Conservation (phyloP, 2,329 filamentous ascomycete genomes). For the Nakataea oryzae region DNA sequence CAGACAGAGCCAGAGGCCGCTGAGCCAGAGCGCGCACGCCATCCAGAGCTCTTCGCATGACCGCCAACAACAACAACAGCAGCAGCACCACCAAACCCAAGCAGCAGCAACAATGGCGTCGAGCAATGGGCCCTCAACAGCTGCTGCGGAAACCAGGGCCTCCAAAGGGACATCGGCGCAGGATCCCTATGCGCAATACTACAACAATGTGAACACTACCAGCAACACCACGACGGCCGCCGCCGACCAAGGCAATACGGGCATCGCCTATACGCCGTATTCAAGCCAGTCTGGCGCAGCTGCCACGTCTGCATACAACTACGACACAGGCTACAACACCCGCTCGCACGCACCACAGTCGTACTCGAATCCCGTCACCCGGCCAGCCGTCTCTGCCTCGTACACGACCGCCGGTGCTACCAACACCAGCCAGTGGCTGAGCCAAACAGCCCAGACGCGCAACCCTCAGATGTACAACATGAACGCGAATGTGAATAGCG, state of each 20-base stretch:
- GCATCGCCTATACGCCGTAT: constrained; percentile 9
- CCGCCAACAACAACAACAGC: constrained; percentile 12
- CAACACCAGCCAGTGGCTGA: constrained; percentile 13
- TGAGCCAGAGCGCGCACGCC: constrained; percentile 7
- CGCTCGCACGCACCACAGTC: constrained; percentile 1
- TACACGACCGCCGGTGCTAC: constrained; percentile 13
- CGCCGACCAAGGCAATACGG: neutral
- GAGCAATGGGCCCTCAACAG: constrained; percentile 8
- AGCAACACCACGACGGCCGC: constrained; percentile 6
- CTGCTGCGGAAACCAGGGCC: constrained; percentile 1
- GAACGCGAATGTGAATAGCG: constrained; percentile 8
- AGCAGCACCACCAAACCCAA: constrained; percentile 1
- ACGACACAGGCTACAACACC: constrained; percentile 15
- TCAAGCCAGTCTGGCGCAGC: constrained; percentile 7
- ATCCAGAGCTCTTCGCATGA: constrained; percentile 2
- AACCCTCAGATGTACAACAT: constrained; percentile 17
- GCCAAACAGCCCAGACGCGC: constrained; percentile 14
- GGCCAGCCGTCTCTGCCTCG: constrained; percentile 17
- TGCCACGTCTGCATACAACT: constrained; percentile 10
- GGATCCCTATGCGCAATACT: constrained; percentile 17
- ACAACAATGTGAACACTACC: constrained; percentile 6
- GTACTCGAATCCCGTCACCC: constrained; percentile 11
- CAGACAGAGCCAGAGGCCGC: constrained; percentile 21
- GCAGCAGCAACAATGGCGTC: constrained; percentile 8
- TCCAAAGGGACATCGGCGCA: constrained; percentile 6